These are phyloP conservation scores for Aristolochia contorta DNA, from an alignment of 164 flowering plant species.

Conservation along the genomic window DNA sequence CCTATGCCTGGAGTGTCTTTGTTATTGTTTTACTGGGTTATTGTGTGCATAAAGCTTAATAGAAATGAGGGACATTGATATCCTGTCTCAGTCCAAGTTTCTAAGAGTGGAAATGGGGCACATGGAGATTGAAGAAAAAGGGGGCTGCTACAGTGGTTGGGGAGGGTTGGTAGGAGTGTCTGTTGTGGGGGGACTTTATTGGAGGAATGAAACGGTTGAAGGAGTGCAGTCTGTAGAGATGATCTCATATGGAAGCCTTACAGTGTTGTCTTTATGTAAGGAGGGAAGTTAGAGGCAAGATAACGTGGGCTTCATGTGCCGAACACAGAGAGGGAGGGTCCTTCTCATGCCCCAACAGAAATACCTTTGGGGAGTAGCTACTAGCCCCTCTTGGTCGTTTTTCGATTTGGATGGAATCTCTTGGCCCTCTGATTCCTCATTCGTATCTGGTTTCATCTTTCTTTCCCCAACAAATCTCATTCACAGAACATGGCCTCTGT, in stretches of 20 bases:
- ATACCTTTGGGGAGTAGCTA: background rate
- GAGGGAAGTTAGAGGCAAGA: background rate
- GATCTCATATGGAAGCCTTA: background rate
- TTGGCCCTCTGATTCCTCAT: conserved; percentile 1
- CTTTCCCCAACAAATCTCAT: conserved; percentile 1
- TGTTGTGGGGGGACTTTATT: background rate
- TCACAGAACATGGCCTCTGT: conserved; percentile 7
- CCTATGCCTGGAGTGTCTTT: too few relatives aligned
- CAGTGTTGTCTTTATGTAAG: background rate
- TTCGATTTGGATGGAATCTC: background rate
- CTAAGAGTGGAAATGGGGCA: too few relatives aligned
- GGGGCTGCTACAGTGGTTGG: background rate
- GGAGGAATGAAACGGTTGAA: conserved; percentile 1
- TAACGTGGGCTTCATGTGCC: conserved; percentile 10
- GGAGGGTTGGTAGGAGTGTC: conserved; percentile 2
- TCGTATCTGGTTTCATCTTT: background rate
- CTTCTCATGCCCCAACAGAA: background rate
- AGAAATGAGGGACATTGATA: too few relatives aligned
- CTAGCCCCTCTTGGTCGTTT: background rate
- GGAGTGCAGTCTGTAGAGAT: background rate
- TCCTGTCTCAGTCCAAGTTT: too few relatives aligned
- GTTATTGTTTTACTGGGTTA: too few relatives aligned
- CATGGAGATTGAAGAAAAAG: too few relatives aligned
- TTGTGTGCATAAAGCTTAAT: too few relatives aligned
- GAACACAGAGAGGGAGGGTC: background rate